Base-by-base conservation (phyloP, 441 rosid genomes). In the Erodium texanum region DNA sequence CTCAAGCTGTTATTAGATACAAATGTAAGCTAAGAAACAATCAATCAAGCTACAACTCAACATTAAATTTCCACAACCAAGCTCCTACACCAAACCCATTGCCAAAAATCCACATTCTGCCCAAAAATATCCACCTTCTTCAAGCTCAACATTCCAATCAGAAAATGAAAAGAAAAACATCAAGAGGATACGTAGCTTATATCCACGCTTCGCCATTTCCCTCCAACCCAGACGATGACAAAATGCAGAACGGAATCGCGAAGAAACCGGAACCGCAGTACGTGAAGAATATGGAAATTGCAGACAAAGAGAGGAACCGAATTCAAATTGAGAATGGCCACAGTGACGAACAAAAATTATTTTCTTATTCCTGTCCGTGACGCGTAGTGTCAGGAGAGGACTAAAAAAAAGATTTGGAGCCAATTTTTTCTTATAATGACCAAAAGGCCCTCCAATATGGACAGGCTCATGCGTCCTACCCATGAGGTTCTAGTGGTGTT, bases 131-230 rank as follows among this genome's bases (percentile, higher is more conserved):
- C 20, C 20, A 71, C 73, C 79, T 64, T 48, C 80, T 67, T 65
- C 56, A 19, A 70, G 76, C 76, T 76, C 38, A 52, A 19, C 59
- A 52, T 70, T 52, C 22, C 18, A 24, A 67, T 45, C 76, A 16
- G 38, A 34, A 34, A 34, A 34, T 2, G 38, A 34, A 34, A 34
- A 34, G 8, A 34, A 34, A 34, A 27, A 1, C 9, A 34, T 34
- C 8, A 34, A 34, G 79, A 89, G 91, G 98, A 93, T 93, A 93
- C 98, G 98, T 66, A 93, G 89, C 87, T 93, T 90, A 79, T 87
- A 93, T 81, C 93, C 97, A 76, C 92, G 97, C 83, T 87, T 89
- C 65, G 95, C 85, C 97, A 89, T 89, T 72, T 69, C 67, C 70
- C 63, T 50, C 59, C 48, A 11, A 70, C 74, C 71, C 58, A 52